These are phyloP conservation scores for Sugiyamaella paludigena DNA, from an alignment of 1,139 yeast species.

Conservation along the genomic window DNA sequence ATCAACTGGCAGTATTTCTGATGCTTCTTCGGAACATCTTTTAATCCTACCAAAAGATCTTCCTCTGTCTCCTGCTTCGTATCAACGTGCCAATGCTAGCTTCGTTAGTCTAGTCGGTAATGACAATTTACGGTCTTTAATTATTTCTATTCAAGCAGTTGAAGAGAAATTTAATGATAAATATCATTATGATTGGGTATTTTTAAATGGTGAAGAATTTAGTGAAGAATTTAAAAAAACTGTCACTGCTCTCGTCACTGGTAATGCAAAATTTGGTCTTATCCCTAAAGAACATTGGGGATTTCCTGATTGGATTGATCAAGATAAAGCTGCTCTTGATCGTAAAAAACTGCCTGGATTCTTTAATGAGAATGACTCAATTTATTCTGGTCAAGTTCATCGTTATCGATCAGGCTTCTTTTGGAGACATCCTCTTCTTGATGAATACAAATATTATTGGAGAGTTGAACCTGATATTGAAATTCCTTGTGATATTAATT, in stretches of 20 bases:
- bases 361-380: conserved; percentile 44
- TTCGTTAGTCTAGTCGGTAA: conserved; percentile 72
- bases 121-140: conserved; percentile 55
- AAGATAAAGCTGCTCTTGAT: conserved; percentile 49
- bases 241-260: conserved; percentile 52
- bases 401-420: conserved; percentile 69
- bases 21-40: too few species aligned
- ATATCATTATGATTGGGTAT: conserved; percentile 78
- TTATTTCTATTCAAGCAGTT: conserved; percentile 55
- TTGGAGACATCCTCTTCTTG: conserved; percentile 53
- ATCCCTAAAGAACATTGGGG: conserved; percentile 70
- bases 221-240: conserved; percentile 53
- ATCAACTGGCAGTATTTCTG: too few species aligned
- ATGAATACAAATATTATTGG: conserved; percentile 65
- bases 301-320: conserved; percentile 69
- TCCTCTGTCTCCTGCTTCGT: too few species aligned
- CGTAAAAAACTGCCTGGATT: conserved; percentile 45
- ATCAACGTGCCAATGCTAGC: conserved; percentile 50
- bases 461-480: conserved; percentile 68
- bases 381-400: conserved; percentile 75
- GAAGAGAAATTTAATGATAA: conserved; percentile 71
- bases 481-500: conserved; percentile 60
- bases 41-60: too few species aligned
- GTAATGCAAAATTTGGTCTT: conserved; percentile 58
- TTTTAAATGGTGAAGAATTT: conserved; percentile 64